phyloP scores from a whole-genome alignment of 2,329 filamentous ascomycete species.

The Penicillium sp. region DNA sequence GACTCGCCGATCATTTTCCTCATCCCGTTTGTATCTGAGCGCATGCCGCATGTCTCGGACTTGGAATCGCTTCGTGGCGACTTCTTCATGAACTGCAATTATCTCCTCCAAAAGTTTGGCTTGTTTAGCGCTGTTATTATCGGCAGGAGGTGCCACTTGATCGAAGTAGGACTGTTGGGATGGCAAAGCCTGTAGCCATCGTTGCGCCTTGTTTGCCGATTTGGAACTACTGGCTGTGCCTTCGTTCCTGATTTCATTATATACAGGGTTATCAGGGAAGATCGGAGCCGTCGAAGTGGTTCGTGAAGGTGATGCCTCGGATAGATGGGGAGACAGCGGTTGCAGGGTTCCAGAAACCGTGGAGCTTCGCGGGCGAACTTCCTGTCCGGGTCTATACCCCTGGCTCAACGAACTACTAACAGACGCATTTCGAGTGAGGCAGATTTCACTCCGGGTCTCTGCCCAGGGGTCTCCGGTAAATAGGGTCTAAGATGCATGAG shows the following conservation, averaged over 20 bases:
- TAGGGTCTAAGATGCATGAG: neutral
- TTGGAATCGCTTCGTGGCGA: slow-evolving; percentile 15
- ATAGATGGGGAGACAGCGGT: neutral
- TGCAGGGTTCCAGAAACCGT: slow-evolving; percentile 4
- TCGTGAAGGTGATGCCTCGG: neutral
- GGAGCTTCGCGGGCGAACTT: neutral
- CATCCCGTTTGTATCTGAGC: slow-evolving; percentile 23
- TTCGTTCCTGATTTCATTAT: neutral
- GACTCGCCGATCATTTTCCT: slow-evolving; percentile 18
- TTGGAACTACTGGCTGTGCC: neutral
- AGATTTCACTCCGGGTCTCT: slow-evolving; percentile 5
- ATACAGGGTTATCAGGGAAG: neutral
- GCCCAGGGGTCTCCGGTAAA: slow-evolving; percentile 1
- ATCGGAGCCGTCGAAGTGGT: slow-evolving; percentile 2
- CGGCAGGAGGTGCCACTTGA: neutral
- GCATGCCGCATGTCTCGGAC: slow-evolving; percentile 21
- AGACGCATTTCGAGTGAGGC: neutral
- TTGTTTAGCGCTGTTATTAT: slow-evolving; percentile 2
- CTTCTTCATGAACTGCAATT: slow-evolving; percentile 12
- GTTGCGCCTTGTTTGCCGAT: neutral
- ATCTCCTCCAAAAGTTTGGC: slow-evolving; percentile 7
- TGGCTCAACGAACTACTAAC: neutral
- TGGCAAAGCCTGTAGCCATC: neutral
- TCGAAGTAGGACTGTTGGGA: neutral
- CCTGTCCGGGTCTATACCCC: neutral